phyloP scores from a whole-genome alignment of 805 yeast species.

The Ascoidea asiatica region DNA sequence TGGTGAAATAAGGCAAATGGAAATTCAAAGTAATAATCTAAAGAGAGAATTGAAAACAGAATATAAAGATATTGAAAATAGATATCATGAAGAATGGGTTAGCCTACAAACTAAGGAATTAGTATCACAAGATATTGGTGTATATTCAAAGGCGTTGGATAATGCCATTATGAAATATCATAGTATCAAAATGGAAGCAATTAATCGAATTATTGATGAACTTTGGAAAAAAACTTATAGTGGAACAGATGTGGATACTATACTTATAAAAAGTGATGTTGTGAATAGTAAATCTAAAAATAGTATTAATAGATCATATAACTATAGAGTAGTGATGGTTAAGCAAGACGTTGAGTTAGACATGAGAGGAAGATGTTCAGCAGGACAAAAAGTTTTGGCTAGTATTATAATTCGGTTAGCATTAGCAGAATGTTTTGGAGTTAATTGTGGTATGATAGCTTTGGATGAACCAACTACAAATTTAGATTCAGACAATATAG shows the following conservation, averaged over 20 bases:
- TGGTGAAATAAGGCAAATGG: conserved; percentile 80
- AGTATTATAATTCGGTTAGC: conserved; percentile 85
- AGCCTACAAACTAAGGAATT: conserved; percentile 62
- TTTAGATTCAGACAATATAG: conserved; percentile 79
- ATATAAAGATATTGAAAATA: conserved; percentile 49
- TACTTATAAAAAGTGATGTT: conserved; percentile 73
- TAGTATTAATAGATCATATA: conserved; percentile 48
- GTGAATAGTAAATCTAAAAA: conserved; percentile 20
- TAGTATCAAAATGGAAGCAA: conserved; percentile 81
- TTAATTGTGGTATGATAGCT: conserved; percentile 90
- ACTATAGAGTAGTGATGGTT: conserved; percentile 89
- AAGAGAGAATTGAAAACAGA: conserved; percentile 54
- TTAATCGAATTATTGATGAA: conserved; percentile 77
- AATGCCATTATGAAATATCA: conserved; percentile 90
- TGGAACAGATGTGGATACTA: conserved; percentile 91
- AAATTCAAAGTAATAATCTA: conserved; percentile 49
- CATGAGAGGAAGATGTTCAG: conserved; percentile 97
- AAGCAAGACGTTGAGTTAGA: conserved; percentile 87
- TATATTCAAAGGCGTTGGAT: conserved; percentile 78
- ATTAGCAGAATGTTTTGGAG: conserved; percentile 89
- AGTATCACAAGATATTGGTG: conserved; percentile 68
- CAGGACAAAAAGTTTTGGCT: conserved; percentile 93
- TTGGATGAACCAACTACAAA: conserved; percentile 97
- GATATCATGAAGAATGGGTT: conserved; percentile 59
- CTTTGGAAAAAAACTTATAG: conserved; percentile 89